These are phyloP conservation scores for Mycotypha africana DNA, from an alignment of 371 early-diverging fungal genomes.

Conservation along the genomic window DNA sequence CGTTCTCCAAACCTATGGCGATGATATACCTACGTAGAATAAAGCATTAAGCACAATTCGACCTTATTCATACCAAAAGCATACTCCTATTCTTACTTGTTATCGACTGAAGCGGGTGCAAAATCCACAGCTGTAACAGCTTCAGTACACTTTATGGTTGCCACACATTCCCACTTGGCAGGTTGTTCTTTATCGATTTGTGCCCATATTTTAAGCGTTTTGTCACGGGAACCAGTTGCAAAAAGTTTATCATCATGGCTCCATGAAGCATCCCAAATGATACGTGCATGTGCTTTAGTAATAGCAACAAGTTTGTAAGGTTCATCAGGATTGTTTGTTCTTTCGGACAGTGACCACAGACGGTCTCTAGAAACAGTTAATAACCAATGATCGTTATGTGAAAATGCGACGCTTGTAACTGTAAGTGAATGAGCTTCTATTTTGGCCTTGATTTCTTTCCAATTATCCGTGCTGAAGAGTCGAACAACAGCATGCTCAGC, in stretches of 20 bases:
- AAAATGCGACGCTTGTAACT: slow-evolving; percentile 79
- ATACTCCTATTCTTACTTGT: slow-evolving; percentile 29
- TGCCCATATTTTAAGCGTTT: slow-evolving; percentile 82
- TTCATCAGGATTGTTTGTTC: slow-evolving; percentile 30
- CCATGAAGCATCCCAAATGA: slow-evolving; percentile 93
- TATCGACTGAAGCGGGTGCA: slow-evolving; percentile 44
- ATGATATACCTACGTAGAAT: slow-evolving; percentile 56
- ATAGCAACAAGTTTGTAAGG: slow-evolving; percentile 56
- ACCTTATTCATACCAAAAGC: too few relatives aligned
- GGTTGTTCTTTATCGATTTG: slow-evolving; percentile 6
- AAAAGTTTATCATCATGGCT: slow-evolving; percentile 72
- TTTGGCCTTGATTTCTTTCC: slow-evolving; percentile 64
- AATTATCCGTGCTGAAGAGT: slow-evolving; percentile 63
- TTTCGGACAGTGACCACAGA: slow-evolving; percentile 75
- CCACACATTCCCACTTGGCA: slow-evolving; percentile 33
- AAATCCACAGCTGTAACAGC: slow-evolving; percentile 81
- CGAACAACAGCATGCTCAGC: slow-evolving; percentile 76
- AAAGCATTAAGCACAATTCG: too few relatives aligned
- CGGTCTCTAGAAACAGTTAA: slow-evolving; percentile 90
- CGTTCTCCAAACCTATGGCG: slow-evolving; percentile 84
- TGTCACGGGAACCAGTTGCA: slow-evolving; percentile 92
- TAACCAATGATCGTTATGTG: slow-evolving; percentile 65
- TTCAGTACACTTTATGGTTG: slow-evolving; percentile 65
- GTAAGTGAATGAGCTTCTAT: slow-evolving; percentile 80
- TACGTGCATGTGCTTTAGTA: slow-evolving; percentile 87